Percentiles rank a stretch among this genome's conserved stretches.
Evolutionary conservation across 805 yeast genomes (phyloP).

Genomic region (Limtongia smithiae): DNA sequence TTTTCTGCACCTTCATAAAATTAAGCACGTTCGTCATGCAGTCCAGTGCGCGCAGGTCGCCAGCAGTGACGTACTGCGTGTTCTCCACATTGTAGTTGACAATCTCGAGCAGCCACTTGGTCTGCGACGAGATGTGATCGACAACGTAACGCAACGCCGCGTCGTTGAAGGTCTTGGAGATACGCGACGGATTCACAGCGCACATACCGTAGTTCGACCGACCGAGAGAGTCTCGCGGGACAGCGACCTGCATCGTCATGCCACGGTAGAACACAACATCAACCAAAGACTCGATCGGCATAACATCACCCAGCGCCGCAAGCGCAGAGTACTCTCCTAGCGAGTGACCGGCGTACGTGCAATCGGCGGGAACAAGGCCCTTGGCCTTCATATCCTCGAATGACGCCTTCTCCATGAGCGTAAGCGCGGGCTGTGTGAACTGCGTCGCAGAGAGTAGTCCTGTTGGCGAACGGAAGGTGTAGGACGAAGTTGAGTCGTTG

Average conservation of each 20-base stretch:
- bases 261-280: conserved; percentile 80
- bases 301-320: conserved; percentile 94
- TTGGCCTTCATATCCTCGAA: conserved; percentile 95
- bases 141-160: conserved; percentile 93
- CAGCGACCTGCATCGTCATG: conserved; percentile 99
- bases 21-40: conserved; percentile 89
- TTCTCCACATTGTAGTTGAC: conserved; percentile 98
- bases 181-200: conserved; percentile 96
- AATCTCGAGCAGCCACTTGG: conserved; percentile 93
- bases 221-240: conserved; percentile 91
- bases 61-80: conserved; percentile 98
- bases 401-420: conserved; percentile 98
- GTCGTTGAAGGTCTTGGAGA: conserved; percentile 82
- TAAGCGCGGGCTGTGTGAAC: conserved; percentile 98
- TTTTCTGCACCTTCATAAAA: conserved; percentile 88
- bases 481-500: conserved; percentile 72
- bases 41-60: conserved; percentile 94
- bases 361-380: conserved; percentile 90
- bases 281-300: conserved; percentile 81
- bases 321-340: conserved; percentile 98
- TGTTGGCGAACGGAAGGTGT: conserved; percentile 85
- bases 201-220: conserved; percentile 99
- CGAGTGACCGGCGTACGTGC: conserved; percentile 98
- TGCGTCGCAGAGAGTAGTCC: conserved; percentile 97
- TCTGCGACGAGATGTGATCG: conserved; percentile 75